These are phyloP conservation scores for Onygenales sp. DNA, from an alignment of 2,329 filamentous ascomycete genomes.

Conservation along the genomic window DNA sequence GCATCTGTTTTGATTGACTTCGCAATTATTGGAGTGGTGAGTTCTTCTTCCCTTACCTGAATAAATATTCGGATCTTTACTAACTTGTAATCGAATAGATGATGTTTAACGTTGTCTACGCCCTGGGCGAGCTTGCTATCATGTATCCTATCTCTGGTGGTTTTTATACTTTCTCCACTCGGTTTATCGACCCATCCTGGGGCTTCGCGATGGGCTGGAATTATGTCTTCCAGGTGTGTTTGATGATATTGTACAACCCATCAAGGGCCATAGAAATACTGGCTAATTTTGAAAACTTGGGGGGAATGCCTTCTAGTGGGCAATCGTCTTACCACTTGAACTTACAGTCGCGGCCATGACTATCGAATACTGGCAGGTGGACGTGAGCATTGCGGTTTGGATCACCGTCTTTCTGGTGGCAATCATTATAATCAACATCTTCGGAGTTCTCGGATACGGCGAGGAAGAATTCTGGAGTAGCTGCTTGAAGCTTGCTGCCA, in stretches of 20 bases:
- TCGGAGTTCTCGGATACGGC: conserved; percentile 73
- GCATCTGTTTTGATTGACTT: conserved; percentile 35
- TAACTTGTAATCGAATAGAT: conserved; percentile 27
- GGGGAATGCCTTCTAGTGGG: conserved; percentile 55
- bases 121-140: conserved; percentile 52
- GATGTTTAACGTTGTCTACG: conserved; percentile 50
- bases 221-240: too few relatives aligned
- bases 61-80: neutral
- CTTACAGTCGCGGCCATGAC: conserved; percentile 73
- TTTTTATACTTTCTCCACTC: conserved; percentile 52
- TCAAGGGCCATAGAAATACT: too few relatives aligned
- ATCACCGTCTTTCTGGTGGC: conserved; percentile 65
- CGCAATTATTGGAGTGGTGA: conserved; percentile 40
- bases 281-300: too few relatives aligned
- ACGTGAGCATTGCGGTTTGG: conserved; percentile 28
- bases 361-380: conserved; percentile 58
- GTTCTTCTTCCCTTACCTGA: neutral
- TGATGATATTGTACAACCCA: too few relatives aligned
- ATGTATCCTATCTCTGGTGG: conserved; percentile 54
- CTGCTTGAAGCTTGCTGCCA: conserved; percentile 68
- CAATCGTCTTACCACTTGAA: conserved; percentile 70
- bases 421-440: conserved; percentile 69
- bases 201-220: conserved; percentile 29
- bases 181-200: conserved; percentile 53
- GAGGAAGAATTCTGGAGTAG: conserved; percentile 77